Evolutionary conservation across 2,329 filamentous ascomycete genomes (phyloP).

Genomic region (Monilinia fructigena): DNA sequence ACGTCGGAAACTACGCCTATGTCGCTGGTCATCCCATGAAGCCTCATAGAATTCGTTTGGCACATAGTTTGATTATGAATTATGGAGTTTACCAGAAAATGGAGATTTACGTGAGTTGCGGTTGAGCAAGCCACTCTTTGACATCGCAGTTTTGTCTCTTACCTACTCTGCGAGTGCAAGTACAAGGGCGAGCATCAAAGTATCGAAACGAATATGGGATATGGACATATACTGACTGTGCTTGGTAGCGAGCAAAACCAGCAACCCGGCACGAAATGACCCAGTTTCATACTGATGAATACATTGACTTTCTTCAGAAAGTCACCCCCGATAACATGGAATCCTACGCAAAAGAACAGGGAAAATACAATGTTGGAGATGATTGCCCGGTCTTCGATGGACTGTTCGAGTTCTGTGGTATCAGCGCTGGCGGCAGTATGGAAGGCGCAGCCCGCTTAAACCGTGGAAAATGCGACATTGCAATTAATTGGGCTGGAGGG

Average conservation of each 20-base stretch:
- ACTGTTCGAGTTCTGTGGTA: slow-evolving; percentile 93
- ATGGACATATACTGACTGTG: slow-evolving; percentile 21
- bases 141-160: background rate
- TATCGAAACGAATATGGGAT: background rate
- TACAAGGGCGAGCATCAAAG: background rate
- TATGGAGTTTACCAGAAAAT: slow-evolving; percentile 96
- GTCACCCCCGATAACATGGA: slow-evolving; percentile 99
- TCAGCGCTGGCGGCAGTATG: slow-evolving; percentile 91
- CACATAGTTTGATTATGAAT: slow-evolving; percentile 93
- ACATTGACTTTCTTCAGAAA: slow-evolving; percentile 91
- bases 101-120: slow-evolving; percentile 79
- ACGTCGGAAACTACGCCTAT: slow-evolving; percentile 98
- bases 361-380: slow-evolving; percentile 90
- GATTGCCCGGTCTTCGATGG: slow-evolving; percentile 98
- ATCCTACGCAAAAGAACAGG: slow-evolving; percentile 83
- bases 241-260: slow-evolving; percentile 70
- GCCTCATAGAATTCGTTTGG: slow-evolving; percentile 89
- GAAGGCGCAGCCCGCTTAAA: slow-evolving; percentile 89
- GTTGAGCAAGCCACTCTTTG: slow-evolving; percentile 3
- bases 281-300: slow-evolving; percentile 92
- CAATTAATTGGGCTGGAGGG: slow-evolving; percentile 97
- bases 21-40: slow-evolving; percentile 98
- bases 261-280: slow-evolving; percentile 88
- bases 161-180: slow-evolving; percentile 1
- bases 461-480: slow-evolving; percentile 90